Evolutionary conservation across 108 stramenopile genomes (phyloP), one percentile per base, ranked within the genome.

Genomic region (Nannochloropsis gaditana): DNA sequence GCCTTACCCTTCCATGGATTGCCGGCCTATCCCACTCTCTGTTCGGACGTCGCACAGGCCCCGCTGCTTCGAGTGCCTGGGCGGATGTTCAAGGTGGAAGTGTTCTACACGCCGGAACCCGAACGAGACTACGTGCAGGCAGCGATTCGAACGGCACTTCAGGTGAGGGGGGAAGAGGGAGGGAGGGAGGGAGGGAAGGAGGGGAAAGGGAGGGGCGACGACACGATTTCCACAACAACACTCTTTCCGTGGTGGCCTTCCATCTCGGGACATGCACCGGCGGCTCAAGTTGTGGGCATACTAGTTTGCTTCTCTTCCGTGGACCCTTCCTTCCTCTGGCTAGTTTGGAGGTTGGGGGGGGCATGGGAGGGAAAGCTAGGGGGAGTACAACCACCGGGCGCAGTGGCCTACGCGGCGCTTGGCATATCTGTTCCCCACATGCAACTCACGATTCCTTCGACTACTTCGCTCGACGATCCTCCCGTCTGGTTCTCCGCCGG

Each of bases 101-200:
- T 98, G 21, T 99, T 98, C 85, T 99, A 95, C 86, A 96, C 99
- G 1, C 94, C 97, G 80, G 93, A 97, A 79, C 96, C 99, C 8
- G 97, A 99, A 92, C 90, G 95, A 43, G 98, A 99, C 88, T 99
- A 99, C 92, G 95, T 99, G 11, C 97, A 99, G 87, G 97, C 97
- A 5, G 97, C 97, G 10, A 92, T 98, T 0, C 88, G 97, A 11
- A 98, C 99, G 5, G 95, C 96, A 17, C 88, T 98, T 44, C 97
- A 99, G 85, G 98, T 99, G 82, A 97, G 47, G 10, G 11, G 47
- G 11, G 15, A 1, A 15, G 47, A 50, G 47, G 47, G 47, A 50
- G 47, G 47, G 47, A 50, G 15, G 47, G 47, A 50, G 47, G 15
- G 47, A 50, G 47, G 47, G 47, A 50, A 50, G 47, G 47, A 50